A percentile compares a stretch with the other conserved stretches of the same genome.
phyloP scores from a whole-genome alignment of 106 monocot genomes.

The Allium sativum region DNA sequence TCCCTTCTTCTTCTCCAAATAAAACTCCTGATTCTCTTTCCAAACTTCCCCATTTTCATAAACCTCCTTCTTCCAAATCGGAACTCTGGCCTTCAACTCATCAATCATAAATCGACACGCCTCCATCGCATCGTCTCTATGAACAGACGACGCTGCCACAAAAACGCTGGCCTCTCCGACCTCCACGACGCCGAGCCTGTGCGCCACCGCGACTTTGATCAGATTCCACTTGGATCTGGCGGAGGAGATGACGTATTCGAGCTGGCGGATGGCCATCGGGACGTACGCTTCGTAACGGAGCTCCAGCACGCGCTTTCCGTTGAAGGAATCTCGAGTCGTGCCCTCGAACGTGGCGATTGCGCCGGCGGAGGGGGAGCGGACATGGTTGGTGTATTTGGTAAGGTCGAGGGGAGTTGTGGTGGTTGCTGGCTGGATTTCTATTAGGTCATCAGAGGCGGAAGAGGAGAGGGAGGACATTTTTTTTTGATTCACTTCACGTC shows the following conservation, averaged over 20 bases:
- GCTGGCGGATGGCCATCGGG: slow-evolving; percentile 61
- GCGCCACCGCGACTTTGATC: slow-evolving; percentile 42
- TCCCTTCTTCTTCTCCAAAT: slow-evolving; percentile 15
- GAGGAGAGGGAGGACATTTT: neutral
- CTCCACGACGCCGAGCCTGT: slow-evolving; percentile 56
- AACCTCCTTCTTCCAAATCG: slow-evolving; percentile 97
- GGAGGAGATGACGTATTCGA: slow-evolving; percentile 26
- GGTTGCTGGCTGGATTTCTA: slow-evolving; percentile 63
- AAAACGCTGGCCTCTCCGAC: slow-evolving; percentile 83
- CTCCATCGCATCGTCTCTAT: slow-evolving; percentile 66
- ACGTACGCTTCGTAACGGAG: slow-evolving; percentile 87
- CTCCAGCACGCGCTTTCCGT: slow-evolving; percentile 60
- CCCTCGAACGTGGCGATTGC: slow-evolving; percentile 94
- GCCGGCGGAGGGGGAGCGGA: slow-evolving; percentile 65
- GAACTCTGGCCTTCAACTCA: slow-evolving; percentile 82
- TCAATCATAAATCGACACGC: slow-evolving; percentile 82
- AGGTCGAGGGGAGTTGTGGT: slow-evolving; percentile 28
- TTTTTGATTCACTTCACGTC: no score
- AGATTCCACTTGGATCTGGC: slow-evolving; percentile 37
- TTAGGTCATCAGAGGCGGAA: slow-evolving; percentile 24
- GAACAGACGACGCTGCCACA: slow-evolving; percentile 68
- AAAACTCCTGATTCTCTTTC: slow-evolving; percentile 92
- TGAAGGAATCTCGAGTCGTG: slow-evolving; percentile 82
- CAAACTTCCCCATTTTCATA: slow-evolving; percentile 86
- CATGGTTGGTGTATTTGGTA: slow-evolving; percentile 43